Evolutionary conservation across 192 early-diverging fungal genomes (phyloP).

Genomic region (Rhizoclosmatium sp.): DNA sequence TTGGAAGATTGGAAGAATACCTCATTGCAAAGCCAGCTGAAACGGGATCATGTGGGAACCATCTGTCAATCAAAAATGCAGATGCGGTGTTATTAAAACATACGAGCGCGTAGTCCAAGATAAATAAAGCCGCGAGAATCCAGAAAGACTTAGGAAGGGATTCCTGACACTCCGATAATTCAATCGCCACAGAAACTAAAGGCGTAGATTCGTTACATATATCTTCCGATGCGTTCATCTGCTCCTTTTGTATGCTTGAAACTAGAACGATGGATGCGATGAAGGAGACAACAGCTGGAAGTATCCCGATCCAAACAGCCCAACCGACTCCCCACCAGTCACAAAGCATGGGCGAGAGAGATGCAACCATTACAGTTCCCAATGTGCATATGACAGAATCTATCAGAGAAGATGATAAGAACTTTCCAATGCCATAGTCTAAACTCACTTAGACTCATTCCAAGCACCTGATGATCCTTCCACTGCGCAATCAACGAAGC

Average conservation of each 20-base stretch:
- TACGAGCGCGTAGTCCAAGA: constrained; percentile 51
- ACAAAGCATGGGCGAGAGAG: constrained; percentile 53
- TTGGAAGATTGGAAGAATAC: not conserved
- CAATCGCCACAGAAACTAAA: constrained; percentile 53
- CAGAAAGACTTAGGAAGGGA: constrained; percentile 51
- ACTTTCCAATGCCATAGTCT: not conserved
- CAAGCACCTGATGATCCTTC: constrained; percentile 51
- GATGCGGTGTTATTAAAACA: constrained; percentile 64
- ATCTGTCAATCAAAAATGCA: constrained; percentile 63
- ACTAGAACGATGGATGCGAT: no score
- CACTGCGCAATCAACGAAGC: constrained; percentile 51
- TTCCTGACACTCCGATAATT: no score
- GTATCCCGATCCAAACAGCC: constrained; percentile 46
- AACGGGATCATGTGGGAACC: constrained; percentile 58
- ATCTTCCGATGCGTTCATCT: no score
- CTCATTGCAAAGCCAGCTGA: constrained; percentile 59
- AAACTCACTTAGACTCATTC: not conserved
- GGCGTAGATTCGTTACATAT: constrained; percentile 33
- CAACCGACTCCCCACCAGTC: not conserved
- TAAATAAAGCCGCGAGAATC: constrained; percentile 55
- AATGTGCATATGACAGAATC: constrained; percentile 54
- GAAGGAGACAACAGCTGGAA: no score
- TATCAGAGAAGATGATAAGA: constrained; percentile 45
- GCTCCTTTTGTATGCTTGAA: no score
- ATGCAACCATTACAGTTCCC: constrained; percentile 58